phyloP scores from a whole-genome alignment of 768 basidiomycete species.

The Lentinula detonsa region DNA sequence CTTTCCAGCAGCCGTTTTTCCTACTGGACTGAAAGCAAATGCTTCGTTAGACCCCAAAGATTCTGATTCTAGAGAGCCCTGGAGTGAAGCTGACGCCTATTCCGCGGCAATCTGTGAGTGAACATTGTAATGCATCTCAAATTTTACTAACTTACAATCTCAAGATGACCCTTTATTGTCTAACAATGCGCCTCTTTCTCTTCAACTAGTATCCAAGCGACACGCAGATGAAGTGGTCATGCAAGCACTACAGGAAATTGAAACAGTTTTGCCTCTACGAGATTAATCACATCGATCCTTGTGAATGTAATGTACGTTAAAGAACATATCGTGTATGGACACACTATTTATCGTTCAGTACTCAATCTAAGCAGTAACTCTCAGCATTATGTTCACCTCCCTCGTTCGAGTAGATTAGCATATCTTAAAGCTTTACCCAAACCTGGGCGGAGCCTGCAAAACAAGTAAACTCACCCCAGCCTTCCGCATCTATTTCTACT shows the following conservation, averaged over 20 bases:
- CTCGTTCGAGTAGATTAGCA: no score
- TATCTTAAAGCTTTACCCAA: constrained; percentile 35
- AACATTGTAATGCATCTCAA: not conserved
- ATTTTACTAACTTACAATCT: not conserved
- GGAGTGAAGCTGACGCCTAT: constrained; percentile 12
- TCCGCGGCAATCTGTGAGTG: constrained; percentile 10
- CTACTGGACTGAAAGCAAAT: constrained; percentile 28
- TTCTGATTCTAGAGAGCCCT: constrained; percentile 1
- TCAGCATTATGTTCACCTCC: no score
- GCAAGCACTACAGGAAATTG: constrained; percentile 10
- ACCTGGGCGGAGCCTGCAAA: constrained; percentile 50
- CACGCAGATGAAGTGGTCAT: constrained; percentile 11
- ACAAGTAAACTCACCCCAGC: constrained; percentile 66
- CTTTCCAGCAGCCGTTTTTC: constrained; percentile 38
- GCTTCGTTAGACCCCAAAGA: constrained; percentile 17
- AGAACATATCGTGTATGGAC: not conserved
- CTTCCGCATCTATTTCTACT: constrained; percentile 42
- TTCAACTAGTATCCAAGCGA: constrained; percentile 16
- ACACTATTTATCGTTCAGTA: no score
- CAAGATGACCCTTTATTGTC: constrained; percentile 8
- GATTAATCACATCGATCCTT: not conserved
- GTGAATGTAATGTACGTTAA: not conserved
- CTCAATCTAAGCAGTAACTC: no score
- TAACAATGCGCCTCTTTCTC: constrained; percentile 7
- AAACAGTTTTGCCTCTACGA: constrained; percentile 5